Evolutionary conservation across 2,329 filamentous ascomycete species (phyloP).

Genomic region (Talaromyces funiculosus): DNA sequence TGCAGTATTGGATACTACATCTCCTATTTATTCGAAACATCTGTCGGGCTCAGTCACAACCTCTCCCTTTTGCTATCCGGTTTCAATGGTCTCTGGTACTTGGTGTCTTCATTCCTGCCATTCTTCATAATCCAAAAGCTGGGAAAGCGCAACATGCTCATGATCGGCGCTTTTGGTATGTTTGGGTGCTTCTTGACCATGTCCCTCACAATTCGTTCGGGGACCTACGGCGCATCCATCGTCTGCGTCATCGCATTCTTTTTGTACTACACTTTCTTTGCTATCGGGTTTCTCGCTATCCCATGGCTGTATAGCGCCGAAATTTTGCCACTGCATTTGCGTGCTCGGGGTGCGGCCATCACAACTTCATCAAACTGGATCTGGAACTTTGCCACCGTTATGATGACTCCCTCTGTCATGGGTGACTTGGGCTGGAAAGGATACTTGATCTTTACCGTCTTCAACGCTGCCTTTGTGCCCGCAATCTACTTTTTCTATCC

Average conservation of each 20-base stretch:
- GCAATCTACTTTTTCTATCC: constrained; percentile 21
- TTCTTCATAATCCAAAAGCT: constrained; percentile 10
- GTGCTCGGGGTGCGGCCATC: constrained; percentile 17
- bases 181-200: constrained; percentile 12
- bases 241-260: constrained; percentile 15
- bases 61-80: constrained; percentile 16
- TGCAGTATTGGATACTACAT: constrained; percentile 17
- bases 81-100: constrained; percentile 14
- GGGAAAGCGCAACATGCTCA: constrained; percentile 13
- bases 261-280: constrained; percentile 15
- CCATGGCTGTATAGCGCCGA: constrained; percentile 16
- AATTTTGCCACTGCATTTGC: constrained; percentile 15
- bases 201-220: constrained; percentile 13
- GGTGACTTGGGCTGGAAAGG: constrained; percentile 17
- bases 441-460: constrained; percentile 21
- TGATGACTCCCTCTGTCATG: constrained; percentile 20
- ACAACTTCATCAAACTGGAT: constrained; percentile 19
- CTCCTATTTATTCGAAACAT: constrained; percentile 20
- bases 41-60: constrained; percentile 19
- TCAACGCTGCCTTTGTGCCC: constrained; percentile 22
- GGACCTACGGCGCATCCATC: constrained; percentile 12
- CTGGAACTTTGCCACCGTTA: constrained; percentile 19
- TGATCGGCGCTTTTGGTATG: constrained; percentile 16
- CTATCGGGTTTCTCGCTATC: constrained; percentile 13
- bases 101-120: constrained; percentile 11